Base-by-base conservation (phyloP, 108 stramenopile species). In the Cyclostephanos tholiformis region DNA sequence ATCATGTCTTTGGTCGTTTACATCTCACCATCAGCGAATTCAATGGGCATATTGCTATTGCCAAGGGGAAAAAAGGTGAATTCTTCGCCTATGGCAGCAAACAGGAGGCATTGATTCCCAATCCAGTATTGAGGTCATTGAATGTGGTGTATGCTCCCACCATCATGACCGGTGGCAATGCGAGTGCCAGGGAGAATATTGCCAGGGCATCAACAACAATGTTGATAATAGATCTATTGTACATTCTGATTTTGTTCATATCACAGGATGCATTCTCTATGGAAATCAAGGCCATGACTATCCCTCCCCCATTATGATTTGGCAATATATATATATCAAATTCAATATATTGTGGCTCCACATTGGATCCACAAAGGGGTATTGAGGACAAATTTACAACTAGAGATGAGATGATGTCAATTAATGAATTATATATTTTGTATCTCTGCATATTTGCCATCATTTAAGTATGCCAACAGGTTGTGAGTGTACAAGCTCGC, bases 11-110 rank as follows among this genome's bases (percentile, higher is more conserved):
- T n/a, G n/a, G n/a, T n/a, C 6, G 80, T 87, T 0, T 95, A 95
- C 77, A 39, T 95, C 55, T 84, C 89, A 53, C 88, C 89, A 6
- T 90, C 93, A 0, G 75, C 79, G 11, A 88, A 90, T 53, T 88
- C 84, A 57, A 94, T 94, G 93, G 93, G 93, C 8, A 82, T 94
- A 16, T 55, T 94, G 51, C 79, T 94, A 13, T 77, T 94, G 41
- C 87, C 71, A 38, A 78, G 65, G 16, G 72, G 60, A 86, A 76
- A 49, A 80, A 32, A 4, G 32, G 82, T 44, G 77, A 63, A 38
- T 46, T 46, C 14, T 41, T 41, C 41, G 4, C 11, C 12, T 10
- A 7, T 3, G 41, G 41, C 41, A 52, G 9, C 4, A 48, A 44
- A 38, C 67, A 75, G 44, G 83, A 85, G 50, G 74, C 71, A 14